phyloP scores from a whole-genome alignment of 1,284 basidiomycete genomes.

The Heterobasidion occidentale region DNA sequence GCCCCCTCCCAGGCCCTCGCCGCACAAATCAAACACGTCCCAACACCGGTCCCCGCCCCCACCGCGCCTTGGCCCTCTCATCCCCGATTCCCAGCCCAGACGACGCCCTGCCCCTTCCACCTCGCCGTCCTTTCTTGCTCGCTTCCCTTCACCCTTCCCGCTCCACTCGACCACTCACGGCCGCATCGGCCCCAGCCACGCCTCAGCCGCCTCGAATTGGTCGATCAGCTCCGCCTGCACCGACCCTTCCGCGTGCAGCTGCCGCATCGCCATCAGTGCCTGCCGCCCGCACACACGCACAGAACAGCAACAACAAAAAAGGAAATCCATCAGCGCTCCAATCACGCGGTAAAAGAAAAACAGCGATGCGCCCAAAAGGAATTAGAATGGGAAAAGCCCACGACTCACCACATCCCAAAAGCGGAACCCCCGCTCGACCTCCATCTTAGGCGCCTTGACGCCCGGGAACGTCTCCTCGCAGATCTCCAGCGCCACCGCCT shows the following conservation, averaged over 20 bases:
- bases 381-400: too few relatives aligned
- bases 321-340: neutral
- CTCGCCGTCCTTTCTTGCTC: neutral
- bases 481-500: constrained; percentile 82
- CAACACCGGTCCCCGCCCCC: too few relatives aligned
- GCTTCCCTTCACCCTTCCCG: neutral
- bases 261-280: constrained; percentile 80
- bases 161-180: constrained; percentile 27
- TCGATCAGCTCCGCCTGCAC: constrained; percentile 80
- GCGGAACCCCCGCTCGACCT: constrained; percentile 93
- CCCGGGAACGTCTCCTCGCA: constrained; percentile 93
- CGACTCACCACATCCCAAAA: constrained; percentile 94
- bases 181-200: constrained; percentile 88
- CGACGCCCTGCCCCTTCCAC: neutral
- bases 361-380: neutral
- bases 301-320: neutral
- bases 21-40: too few relatives aligned
- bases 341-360: constrained; percentile 6
- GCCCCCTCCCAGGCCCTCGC: too few relatives aligned
- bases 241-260: constrained; percentile 76
- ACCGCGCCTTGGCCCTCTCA: too few relatives aligned
- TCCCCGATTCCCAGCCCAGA: neutral
- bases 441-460: constrained; percentile 78
- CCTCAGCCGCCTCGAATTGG: constrained; percentile 92
- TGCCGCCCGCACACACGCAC: constrained; percentile 3